Percentiles rank a stretch among this genome's conserved stretches.
These are phyloP conservation scores for Arabidopsis lyrata DNA, from an alignment of 441 rosid genomes.

Conservation along the genomic window DNA sequence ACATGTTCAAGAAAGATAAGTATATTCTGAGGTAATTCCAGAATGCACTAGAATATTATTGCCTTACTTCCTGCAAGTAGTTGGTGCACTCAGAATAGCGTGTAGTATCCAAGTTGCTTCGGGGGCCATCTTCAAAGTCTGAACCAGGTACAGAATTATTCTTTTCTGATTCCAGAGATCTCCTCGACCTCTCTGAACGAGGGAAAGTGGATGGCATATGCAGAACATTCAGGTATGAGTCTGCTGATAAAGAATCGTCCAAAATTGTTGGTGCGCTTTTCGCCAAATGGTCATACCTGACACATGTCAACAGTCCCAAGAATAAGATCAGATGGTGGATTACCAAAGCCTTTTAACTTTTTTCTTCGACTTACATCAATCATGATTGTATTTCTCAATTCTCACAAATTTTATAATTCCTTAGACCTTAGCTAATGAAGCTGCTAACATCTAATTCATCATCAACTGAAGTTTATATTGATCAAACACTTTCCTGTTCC, in stretches of 20 bases:
- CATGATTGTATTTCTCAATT: conserved; percentile 13
- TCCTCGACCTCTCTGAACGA: conserved; percentile 92
- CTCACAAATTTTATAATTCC: conserved; percentile 1
- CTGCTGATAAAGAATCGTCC: conserved; percentile 99
- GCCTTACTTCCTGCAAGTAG: conserved; percentile 92
- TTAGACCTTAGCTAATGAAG: conserved; percentile 19
- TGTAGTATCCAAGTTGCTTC: conserved; percentile 83
- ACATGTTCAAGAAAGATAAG: conserved; percentile 4
- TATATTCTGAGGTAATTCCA: conserved; percentile 24
- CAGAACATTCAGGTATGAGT: conserved; percentile 94
- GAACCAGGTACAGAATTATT: conserved; percentile 58
- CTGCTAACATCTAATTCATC: conserved; percentile 5
- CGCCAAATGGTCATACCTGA: conserved; percentile 99
- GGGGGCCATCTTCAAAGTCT: conserved; percentile 84
- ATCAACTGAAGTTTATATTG: conserved; percentile 33
- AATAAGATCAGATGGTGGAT: conserved; percentile 29
- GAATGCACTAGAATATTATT: conserved; percentile 28
- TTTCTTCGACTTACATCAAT: not conserved
- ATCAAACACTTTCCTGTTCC: conserved; percentile 13
- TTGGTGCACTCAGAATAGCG: conserved; percentile 85
- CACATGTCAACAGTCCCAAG: conserved; percentile 28
- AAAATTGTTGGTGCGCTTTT: conserved; percentile 98
- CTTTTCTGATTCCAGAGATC: conserved; percentile 65
- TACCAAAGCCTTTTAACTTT: conserved; percentile 17
- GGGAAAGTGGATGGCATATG: conserved; percentile 99